These are phyloP conservation scores for Magnusiomyces paraingens DNA, from an alignment of 1,139 yeast genomes.

Conservation along the genomic window DNA sequence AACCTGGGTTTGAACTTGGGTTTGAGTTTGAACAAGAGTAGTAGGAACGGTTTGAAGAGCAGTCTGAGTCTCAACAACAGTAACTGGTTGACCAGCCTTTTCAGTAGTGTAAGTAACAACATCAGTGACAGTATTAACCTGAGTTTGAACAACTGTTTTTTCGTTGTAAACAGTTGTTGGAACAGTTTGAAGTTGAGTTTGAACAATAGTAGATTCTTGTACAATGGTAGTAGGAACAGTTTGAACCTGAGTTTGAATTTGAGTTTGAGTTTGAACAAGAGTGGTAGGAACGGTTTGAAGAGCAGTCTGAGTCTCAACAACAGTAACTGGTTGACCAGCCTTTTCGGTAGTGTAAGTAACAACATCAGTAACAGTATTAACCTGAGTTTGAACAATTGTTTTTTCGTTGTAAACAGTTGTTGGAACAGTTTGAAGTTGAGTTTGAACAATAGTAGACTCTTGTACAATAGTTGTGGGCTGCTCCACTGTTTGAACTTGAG, in stretches of 20 bases:
- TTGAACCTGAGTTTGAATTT: background rate
- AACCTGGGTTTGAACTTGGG: background rate
- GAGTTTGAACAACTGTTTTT: constrained; percentile 2
- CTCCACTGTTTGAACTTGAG: background rate
- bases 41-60: constrained; percentile 1
- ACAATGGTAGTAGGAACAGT: constrained; percentile 6
- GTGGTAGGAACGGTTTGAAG: background rate
- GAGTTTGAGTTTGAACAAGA: background rate
- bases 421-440: background rate
- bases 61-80: constrained; percentile 6
- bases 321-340: background rate
- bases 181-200: background rate
- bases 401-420: constrained; percentile 4
- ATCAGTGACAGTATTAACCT: background rate
- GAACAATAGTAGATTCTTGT: background rate
- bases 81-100: constrained; percentile 2
- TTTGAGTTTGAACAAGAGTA: constrained; percentile 3
- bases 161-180: constrained; percentile 5
- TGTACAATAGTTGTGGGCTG: constrained; percentile 4
- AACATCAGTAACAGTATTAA: background rate
- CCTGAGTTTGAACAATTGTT: background rate
- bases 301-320: constrained; percentile 2
- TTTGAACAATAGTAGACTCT: background rate
- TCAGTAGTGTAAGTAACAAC: background rate
- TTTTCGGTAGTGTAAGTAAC: background rate